phyloP scores from a whole-genome alignment of 2,329 filamentous ascomycete genomes.

The Arthroderma sp. region DNA sequence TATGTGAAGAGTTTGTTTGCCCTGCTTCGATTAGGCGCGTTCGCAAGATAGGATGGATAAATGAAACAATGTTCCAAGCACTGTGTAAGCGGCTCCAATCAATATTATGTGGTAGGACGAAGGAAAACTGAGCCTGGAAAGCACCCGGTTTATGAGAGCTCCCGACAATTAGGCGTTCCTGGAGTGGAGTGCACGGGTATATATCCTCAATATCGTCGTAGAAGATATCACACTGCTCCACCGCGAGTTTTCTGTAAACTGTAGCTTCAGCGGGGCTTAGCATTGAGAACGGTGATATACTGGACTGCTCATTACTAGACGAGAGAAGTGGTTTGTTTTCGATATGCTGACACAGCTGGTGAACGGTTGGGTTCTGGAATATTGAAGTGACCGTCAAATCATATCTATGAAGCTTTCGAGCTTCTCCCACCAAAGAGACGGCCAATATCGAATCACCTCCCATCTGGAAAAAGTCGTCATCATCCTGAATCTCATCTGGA shows the following conservation, averaged over 20 bases:
- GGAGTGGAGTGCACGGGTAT: slow-evolving; percentile 27
- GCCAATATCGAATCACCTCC: slow-evolving; percentile 7
- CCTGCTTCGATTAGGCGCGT: slow-evolving; percentile 21
- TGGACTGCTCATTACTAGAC: background rate
- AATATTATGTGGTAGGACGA: slow-evolving; percentile 16
- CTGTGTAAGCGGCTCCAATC: slow-evolving; percentile 22
- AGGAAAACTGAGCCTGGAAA: slow-evolving; percentile 26
- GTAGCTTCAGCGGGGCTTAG: background rate
- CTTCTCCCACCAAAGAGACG: slow-evolving; percentile 3
- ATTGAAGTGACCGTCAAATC: slow-evolving; percentile 5
- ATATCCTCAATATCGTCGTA: slow-evolving; percentile 20
- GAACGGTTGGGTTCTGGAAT: slow-evolving; percentile 15
- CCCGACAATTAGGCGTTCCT: slow-evolving; percentile 28
- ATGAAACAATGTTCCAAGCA: slow-evolving; percentile 25
- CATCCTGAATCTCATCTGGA: background rate
- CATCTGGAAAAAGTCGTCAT: slow-evolving; percentile 6
- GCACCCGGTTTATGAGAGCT: slow-evolving; percentile 22
- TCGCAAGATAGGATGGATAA: slow-evolving; percentile 26
- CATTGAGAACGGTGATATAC: slow-evolving; percentile 1
- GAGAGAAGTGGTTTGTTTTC: slow-evolving; percentile 7
- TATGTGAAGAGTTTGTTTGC: slow-evolving; percentile 15
- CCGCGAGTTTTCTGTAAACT: background rate
- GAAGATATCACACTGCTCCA: slow-evolving; percentile 4
- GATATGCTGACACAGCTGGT: slow-evolving; percentile 15
- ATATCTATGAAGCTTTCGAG: slow-evolving; percentile 1